Evolutionary conservation across 2,329 filamentous ascomycete species (phyloP), one percentile per base, ranked within the genome.

Genomic region (Fusarium xylarioides): DNA sequence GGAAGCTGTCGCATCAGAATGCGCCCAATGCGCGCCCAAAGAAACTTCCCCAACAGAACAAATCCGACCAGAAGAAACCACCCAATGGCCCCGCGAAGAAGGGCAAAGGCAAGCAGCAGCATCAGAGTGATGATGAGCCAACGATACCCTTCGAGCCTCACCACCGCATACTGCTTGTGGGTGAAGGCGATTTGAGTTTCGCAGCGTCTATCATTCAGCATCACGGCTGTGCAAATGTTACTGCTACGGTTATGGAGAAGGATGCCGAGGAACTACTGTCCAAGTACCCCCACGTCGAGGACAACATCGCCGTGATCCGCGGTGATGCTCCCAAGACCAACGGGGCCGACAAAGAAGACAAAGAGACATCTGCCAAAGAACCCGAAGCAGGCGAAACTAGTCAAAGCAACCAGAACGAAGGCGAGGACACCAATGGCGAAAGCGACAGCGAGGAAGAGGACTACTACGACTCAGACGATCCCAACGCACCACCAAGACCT

Each of bases 131-230:
- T 50, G 66, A 77, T 46, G 46, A 66, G 30, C 90, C 86, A 30
- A 88, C 84, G 8, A 90, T 95, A 28, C 93, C 93, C 21, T 95
- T 95, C 81, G 81, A 86, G 30, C 83, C 88, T 43, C 83, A 88
- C 75, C 90, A 95, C 74, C 84, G 87, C 76, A 94, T 95, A 71
- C 89, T 96, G 11, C 88, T 95, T 6, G 83, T 95, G 57, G 93
- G 93, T 77, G 93, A 96, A 79, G 93, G 90, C 73, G 93, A 97
- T 81, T 89, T 96, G 78, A 94, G 92, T 80, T 95, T 95, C 80
- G 89, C 93, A 18, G 87, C 88, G 34, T 91, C 90, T 4, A 86
- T 95, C 5, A 85, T 92, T 58, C 81, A 86, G 59, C 86, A 92
- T 77, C 92, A 94, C 82, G 86, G 85, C 73, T 93, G 91, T 83